A percentile compares a stretch with the other conserved stretches of the same genome.
Conservation (phyloP, 192 early-diverging fungal species). For the Backusella tuberculispora region DNA sequence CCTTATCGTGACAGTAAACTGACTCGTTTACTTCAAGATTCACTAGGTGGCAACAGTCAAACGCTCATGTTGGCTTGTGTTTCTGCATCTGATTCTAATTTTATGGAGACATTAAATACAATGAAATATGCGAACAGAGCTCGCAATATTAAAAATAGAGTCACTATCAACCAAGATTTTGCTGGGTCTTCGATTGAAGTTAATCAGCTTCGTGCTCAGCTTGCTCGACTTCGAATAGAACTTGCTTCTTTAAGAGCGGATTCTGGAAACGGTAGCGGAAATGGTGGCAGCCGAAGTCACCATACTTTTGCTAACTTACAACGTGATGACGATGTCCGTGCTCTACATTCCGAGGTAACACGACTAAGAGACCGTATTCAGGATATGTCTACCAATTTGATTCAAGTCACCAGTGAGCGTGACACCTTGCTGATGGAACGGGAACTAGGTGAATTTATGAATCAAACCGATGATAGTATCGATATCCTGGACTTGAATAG, state of each 20-base stretch:
- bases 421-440: conserved; percentile 58
- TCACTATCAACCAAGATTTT: conserved; percentile 58
- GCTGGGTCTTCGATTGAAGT: conserved; percentile 56
- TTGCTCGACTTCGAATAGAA: conserved; percentile 57
- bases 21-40: conserved; percentile 97
- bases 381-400: conserved; percentile 47
- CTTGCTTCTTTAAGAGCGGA: conserved; percentile 47
- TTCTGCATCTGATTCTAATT: conserved; percentile 80
- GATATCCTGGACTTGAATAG: background rate
- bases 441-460: conserved; percentile 41
- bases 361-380: conserved; percentile 55
- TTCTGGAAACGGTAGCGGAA: conserved; percentile 6
- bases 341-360: conserved; percentile 48
- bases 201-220: conserved; percentile 56
- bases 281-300: conserved; percentile 13
- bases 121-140: conserved; percentile 96
- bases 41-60: conserved; percentile 91
- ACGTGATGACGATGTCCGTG: conserved; percentile 52
- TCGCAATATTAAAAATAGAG: conserved; percentile 93
- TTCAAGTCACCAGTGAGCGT: conserved; percentile 53
- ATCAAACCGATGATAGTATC: conserved; percentile 33
- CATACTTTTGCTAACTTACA: conserved; percentile 20
- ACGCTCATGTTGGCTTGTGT: conserved; percentile 97
- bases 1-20: conserved; percentile 98
- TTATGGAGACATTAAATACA: conserved; percentile 93